A percentile compares a stretch with the other conserved stretches of the same genome.
These are phyloP conservation scores for Solanum appendiculatum DNA, from an alignment of 257 asterid genomes.

Conservation along the genomic window DNA sequence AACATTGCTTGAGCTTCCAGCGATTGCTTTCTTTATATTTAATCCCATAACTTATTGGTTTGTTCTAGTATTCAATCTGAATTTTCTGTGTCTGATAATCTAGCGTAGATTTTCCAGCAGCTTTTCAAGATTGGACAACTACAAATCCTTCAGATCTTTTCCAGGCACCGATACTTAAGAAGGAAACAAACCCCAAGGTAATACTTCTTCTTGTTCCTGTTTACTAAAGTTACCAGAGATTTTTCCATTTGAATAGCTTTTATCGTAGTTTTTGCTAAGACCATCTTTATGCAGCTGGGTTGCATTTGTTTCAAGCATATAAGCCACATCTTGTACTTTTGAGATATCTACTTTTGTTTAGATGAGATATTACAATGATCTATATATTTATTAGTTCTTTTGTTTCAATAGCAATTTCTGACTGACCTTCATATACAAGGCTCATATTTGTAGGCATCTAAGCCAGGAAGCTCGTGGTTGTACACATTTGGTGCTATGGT, in stretches of 20 bases:
- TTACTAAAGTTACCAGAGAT: neutral
- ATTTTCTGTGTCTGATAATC: conserved; percentile 22
- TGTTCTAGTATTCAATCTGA: conserved; percentile 3
- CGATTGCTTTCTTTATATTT: conserved; percentile 1
- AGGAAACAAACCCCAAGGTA: conserved; percentile 77
- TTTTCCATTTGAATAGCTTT: neutral
- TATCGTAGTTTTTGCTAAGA: neutral
- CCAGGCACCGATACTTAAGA: conserved; percentile 64
- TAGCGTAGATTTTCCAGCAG: conserved; percentile 78
- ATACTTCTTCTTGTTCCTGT: neutral
- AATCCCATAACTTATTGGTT: neutral
- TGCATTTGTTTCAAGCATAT: neutral
- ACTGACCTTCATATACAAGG: conserved; percentile 47
- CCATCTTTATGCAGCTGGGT: neutral
- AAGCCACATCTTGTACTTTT: neutral
- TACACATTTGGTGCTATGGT: conserved; percentile 69
- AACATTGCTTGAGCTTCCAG: neutral
- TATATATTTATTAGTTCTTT: neutral
- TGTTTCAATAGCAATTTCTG: conserved; percentile 8
- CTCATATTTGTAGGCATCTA: conserved; percentile 86
- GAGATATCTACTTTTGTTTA: neutral
- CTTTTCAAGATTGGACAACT: conserved; percentile 78
- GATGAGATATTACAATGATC: neutral
- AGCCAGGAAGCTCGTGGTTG: conserved; percentile 90
- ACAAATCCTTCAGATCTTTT: conserved; percentile 82